phyloP scores from a whole-genome alignment of 441 rosid species.

The Pelargonium fulgidum region DNA sequence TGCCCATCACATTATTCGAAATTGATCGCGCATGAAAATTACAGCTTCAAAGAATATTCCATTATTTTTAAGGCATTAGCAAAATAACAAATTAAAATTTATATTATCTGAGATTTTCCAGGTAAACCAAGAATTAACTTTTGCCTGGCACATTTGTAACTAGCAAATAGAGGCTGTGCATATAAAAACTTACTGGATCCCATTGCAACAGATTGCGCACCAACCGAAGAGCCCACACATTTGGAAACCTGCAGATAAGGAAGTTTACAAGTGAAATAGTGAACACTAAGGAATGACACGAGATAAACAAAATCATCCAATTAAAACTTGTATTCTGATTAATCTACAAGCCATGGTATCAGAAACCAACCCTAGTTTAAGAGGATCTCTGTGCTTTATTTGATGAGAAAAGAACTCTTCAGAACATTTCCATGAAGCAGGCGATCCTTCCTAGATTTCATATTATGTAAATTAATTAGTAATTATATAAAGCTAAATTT shows the following conservation, averaged over 20 bases:
- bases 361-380: conserved; percentile 65
- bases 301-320: neutral
- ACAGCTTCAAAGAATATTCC: too few species aligned
- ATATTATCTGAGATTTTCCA: neutral
- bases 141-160: neutral
- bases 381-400: conserved; percentile 88
- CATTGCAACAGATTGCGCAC: conserved; percentile 76
- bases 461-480: conserved; percentile 13
- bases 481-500: neutral
- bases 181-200: conserved; percentile 66
- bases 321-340: neutral
- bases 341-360: conserved; percentile 16
- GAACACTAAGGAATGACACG: conserved; percentile 9
- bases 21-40: too few species aligned
- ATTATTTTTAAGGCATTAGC: neutral
- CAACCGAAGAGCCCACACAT: conserved; percentile 77
- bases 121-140: neutral
- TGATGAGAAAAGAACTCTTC: conserved; percentile 75
- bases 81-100: neutral
- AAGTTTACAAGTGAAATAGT: conserved; percentile 1
- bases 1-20: too few species aligned
- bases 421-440: conserved; percentile 95
- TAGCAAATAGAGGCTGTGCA: neutral
- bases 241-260: conserved; percentile 54
- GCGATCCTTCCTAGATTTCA: conserved; percentile 61